Evolutionary conservation across 2,329 filamentous ascomycete species (phyloP).

Genomic region (Pseudogymnoascus sp.): DNA sequence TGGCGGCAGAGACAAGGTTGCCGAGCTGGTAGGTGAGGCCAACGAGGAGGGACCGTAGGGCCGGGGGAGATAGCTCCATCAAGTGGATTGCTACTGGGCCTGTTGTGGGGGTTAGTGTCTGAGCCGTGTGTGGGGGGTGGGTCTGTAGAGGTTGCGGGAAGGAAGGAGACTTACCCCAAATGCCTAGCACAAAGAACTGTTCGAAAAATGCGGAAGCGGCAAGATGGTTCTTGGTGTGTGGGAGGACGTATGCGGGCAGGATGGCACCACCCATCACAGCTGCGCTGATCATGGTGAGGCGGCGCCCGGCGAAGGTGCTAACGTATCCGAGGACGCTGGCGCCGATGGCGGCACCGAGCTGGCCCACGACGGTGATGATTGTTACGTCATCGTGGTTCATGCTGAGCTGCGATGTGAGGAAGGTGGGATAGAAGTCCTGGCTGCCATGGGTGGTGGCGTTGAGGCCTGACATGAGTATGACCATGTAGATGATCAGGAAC

Average conservation of each 20-base stretch:
- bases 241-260: slow-evolving; percentile 72
- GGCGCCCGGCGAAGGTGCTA: slow-evolving; percentile 58
- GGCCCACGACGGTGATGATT: slow-evolving; percentile 61
- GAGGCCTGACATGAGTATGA: slow-evolving; percentile 81
- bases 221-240: slow-evolving; percentile 44
- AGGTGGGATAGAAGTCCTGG: slow-evolving; percentile 46
- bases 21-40: slow-evolving; percentile 64
- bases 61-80: slow-evolving; percentile 60
- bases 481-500: slow-evolving; percentile 68
- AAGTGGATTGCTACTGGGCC: slow-evolving; percentile 58
- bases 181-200: slow-evolving; percentile 67
- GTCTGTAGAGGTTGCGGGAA: slow-evolving; percentile 22
- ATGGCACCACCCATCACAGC: slow-evolving; percentile 61
- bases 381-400: slow-evolving; percentile 37
- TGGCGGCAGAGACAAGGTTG: slow-evolving; percentile 63
- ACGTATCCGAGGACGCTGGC: slow-evolving; percentile 57
- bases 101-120: neutral
- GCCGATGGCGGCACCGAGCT: slow-evolving; percentile 58
- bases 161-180: slow-evolving; percentile 50
- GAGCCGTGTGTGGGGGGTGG: neutral
- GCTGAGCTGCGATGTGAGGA: slow-evolving; percentile 45
- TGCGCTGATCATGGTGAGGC: slow-evolving; percentile 57
- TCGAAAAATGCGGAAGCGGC: slow-evolving; percentile 76
- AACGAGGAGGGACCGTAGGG: slow-evolving; percentile 60
- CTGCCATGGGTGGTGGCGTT: slow-evolving; percentile 48